phyloP scores from a whole-genome alignment of 2,329 filamentous ascomycete species.

The Paraphoma chrysanthemicola region DNA sequence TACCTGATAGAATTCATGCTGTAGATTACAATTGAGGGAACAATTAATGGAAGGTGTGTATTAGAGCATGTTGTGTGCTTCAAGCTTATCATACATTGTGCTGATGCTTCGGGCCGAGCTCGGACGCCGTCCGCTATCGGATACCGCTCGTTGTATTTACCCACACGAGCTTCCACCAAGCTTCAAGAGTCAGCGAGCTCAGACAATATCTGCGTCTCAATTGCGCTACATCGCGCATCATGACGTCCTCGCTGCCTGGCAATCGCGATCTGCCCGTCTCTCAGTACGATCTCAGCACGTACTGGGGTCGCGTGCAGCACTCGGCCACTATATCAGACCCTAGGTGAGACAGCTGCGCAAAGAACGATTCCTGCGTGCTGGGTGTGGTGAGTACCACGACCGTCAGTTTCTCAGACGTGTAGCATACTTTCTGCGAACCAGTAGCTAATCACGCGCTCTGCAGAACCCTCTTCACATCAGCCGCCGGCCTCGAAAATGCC shows the following conservation, averaged over 20 bases:
- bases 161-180: constrained; percentile 10
- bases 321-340: constrained; percentile 90
- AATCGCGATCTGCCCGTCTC: constrained; percentile 86
- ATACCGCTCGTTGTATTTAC: constrained; percentile 18
- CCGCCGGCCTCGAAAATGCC: constrained; percentile 80
- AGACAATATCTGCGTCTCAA: not conserved
- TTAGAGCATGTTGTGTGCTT: not conserved
- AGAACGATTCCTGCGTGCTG: constrained; percentile 19
- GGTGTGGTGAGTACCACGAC: constrained; percentile 50
- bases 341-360: constrained; percentile 70
- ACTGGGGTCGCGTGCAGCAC: constrained; percentile 93
- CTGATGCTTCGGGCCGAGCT: constrained; percentile 7
- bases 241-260: constrained; percentile 69
- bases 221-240: constrained; percentile 31
- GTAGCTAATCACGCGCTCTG: constrained; percentile 21
- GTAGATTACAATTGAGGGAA: too few species aligned
- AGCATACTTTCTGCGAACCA: not conserved
- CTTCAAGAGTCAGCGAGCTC: constrained; percentile 1
- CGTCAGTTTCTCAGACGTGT: constrained; percentile 16
- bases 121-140: constrained; percentile 22
- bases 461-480: constrained; percentile 86
- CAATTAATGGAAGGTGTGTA: not conserved
- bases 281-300: constrained; percentile 89
- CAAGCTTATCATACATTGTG: not conserved
- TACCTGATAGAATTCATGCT: not conserved